Evolutionary conservation across 2,329 filamentous ascomycete genomes (phyloP), one percentile per base, ranked within the genome.

Genomic region (Stagonosporopsis vannaccii): DNA sequence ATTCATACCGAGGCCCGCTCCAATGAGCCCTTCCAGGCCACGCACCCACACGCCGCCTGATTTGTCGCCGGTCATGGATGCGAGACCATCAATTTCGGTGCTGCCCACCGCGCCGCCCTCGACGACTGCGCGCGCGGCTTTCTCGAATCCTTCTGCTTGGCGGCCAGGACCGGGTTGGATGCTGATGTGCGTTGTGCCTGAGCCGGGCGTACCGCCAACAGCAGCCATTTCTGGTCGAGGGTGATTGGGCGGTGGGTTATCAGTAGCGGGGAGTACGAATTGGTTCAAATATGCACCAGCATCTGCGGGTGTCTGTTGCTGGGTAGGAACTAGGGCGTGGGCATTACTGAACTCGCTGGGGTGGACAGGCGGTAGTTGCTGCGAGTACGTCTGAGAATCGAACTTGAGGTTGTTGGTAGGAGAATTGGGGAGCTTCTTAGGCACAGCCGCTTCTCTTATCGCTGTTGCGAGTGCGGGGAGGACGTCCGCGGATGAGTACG

Each of bases 401-500:
- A 73, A 54, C 35, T 65, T 69, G 20, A 68, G 64, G 6, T 68
- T 70, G 22, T 61, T 64, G 22, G 69, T 66, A 8, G 62, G 58
- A 11, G 59, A 57, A 33, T 56, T 67, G 33, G 69, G 70, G 48
- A 75, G 59, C 43, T 74, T 74, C 26, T 71, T 71, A 32, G 30
- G 30, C 30, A 32, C 30, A 25, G 70, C 73, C 6, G 71, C 73
- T 56, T 74, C 70, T 52, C 75, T 73, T 8, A 75, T 64, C 3
- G 71, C 73, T 15, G 71, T 74, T 6, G 71, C 71, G 15, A 76
- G 73, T 22, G 72, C 69, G 15, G 73, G 73, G 17, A 75, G 66
- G 6, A 72, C 65, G 43, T 72, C 72, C 13, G 69, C 68, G 65
- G 60, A 43, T 63, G 71, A 11, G 62, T n/a, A n/a, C n/a, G n/a